Base-by-base conservation (phyloP, 2,329 filamentous ascomycete genomes). In the Aspergillus puulaauensis region DNA sequence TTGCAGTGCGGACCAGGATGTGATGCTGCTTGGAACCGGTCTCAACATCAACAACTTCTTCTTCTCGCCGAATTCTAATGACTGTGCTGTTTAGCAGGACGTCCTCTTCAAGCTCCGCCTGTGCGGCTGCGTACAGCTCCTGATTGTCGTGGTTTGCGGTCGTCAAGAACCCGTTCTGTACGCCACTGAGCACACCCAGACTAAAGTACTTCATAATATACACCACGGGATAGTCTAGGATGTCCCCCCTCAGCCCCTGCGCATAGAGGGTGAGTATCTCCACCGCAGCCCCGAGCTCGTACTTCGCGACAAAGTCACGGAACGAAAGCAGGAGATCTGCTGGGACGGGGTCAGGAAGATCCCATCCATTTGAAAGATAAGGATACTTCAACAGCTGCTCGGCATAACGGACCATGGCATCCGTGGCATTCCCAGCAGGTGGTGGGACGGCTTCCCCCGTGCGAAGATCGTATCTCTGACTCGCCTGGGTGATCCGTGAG, bases 141-240 rank as follows among this genome's bases (percentile, higher is more conserved):
- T 76, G 72, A 47, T 76, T 75, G 62, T 78, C 77, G 33, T 70
- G 63, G 1, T 75, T 71, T 3, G 71, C 68, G 19, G 72, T 75
- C 4, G 68, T 65, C 6, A 68, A 58, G 31, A 68, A 65, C 2
- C 59, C 61, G 7, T 65, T 70, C 41, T 69, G 63, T 19, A 78
- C 66, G 2, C 67, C 68, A 14, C 70, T 64, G 1, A 71, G 64
- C 60, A 78, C 74, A 8, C 44, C 41, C 7, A 61, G 17, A 64
- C 69, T 9, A 65, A 68, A 61, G 8, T 62, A 54, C 40, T 70
- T 63, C 57, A 70, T 50, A 15, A 66, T 52, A 40, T 70, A 68
- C 0, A 69, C 21, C 0, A 68, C 58, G 5, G 63, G 61, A 5
- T 58, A 52, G 15, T 66, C 39, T 3, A 70, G 59, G 3, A 70